Evolutionary conservation across 2,329 filamentous ascomycete genomes (phyloP), one percentile per base, ranked within the genome.

Genomic region (Hymenoscyphus scutula): DNA sequence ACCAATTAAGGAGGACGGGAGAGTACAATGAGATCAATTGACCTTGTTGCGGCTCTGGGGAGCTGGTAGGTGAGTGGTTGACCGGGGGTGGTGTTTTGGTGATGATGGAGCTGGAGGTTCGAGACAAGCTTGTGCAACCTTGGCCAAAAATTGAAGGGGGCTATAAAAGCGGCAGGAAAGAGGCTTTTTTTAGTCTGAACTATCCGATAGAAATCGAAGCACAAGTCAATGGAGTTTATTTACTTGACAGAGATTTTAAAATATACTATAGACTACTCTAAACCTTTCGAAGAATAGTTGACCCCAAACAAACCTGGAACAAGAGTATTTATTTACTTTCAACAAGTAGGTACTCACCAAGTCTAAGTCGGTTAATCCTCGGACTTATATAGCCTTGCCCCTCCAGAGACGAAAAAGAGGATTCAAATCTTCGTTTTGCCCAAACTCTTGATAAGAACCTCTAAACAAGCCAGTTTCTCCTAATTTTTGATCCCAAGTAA

Each of bases 381-480:
- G 41, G 41, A 25, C 41, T 13, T 23, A 6, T 11, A 19, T n/a
- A n/a, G 19, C 41, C 19, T 19, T 48, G 41, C 41, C 41, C 41
- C 41, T 48, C 41, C 32, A 34, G 32, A 48, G 41, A 48, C n/a
- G 41, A 48, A 48, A 48, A 48, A 23, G 41, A 48, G 41, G 41
- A 48, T 23, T 48, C 41, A 48, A 80, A 94, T 80, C 89, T 95
- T 70, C 91, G 96, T 77, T 82, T 99, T 65, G 88, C 78, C 92
- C n/a, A 95, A 71, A 84, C 86, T 69, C 96, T 92, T 11, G n/a
- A 19, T 11, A 19, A 19, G n/a, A 58, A 82, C 94, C 61, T 94
- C 97, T 76, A 86, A 95, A 75, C 87, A 94, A 80, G 93, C 95
- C 59, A 86, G 99, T 70, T 87, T 99, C 69, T 10, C 92, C 95